Conservation (phyloP, 306 rosid genomes). For the Abrus pulchellus region DNA sequence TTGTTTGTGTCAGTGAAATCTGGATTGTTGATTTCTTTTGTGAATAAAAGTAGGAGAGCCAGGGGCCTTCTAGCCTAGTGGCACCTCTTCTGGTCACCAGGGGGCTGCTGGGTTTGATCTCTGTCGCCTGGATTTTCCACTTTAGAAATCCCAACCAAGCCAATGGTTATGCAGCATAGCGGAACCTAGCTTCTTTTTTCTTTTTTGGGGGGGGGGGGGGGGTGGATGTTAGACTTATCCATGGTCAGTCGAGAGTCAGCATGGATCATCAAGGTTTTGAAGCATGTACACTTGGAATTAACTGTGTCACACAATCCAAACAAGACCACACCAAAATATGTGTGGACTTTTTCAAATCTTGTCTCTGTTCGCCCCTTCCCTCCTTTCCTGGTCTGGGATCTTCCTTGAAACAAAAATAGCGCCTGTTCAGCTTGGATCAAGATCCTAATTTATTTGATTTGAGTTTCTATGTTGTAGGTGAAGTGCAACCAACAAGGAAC, state of each 20-base stretch:
- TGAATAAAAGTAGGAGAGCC: background rate
- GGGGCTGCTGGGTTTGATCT: background rate
- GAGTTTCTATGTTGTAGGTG: background rate
- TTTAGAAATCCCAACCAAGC: background rate
- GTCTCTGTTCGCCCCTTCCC: background rate
- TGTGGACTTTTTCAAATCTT: background rate
- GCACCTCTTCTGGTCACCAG: background rate
- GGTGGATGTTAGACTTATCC: background rate
- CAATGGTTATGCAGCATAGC: background rate
- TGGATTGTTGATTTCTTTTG: constrained; percentile 1
- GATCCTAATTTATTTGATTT: background rate
- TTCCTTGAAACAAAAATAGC: background rate
- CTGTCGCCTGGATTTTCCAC: background rate
- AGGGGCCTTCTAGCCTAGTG: background rate
- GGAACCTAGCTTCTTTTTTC: background rate
- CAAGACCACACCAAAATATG: background rate
- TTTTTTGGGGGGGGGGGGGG: too few relatives aligned
- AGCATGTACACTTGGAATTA: background rate
- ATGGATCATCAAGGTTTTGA: background rate
- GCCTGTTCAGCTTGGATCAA: background rate
- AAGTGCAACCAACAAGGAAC: background rate
- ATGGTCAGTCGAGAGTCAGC: background rate
- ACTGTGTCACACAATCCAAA: background rate
- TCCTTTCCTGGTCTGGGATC: constrained; percentile 2
- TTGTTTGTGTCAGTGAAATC: background rate